A percentile compares a stretch with the other conserved stretches of the same genome.
These are phyloP conservation scores for Candida cerambycidarum DNA, from an alignment of 805 yeast genomes.

Conservation along the genomic window DNA sequence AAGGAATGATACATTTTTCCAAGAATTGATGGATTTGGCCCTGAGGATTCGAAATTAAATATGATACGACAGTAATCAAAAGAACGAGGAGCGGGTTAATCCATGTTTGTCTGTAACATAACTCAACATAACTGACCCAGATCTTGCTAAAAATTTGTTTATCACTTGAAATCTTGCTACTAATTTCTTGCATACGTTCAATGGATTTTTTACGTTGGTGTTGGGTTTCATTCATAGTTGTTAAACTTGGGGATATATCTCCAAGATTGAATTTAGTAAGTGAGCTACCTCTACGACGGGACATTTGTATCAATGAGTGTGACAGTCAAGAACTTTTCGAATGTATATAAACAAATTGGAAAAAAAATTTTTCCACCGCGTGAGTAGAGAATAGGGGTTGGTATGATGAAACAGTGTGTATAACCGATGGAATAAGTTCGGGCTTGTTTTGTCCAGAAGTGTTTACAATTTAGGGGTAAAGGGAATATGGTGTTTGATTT, in stretches of 20 bases:
- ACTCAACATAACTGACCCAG: slow-evolving; percentile 57
- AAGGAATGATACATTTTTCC: slow-evolving; percentile 60
- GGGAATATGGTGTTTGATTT: not conserved
- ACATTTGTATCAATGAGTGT: not conserved
- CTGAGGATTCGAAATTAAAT: slow-evolving; percentile 55
- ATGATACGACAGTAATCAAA: slow-evolving; percentile 40
- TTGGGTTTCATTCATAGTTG: slow-evolving; percentile 59
- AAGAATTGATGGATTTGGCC: slow-evolving; percentile 57
- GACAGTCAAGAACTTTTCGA: not conserved
- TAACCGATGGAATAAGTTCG: not conserved
- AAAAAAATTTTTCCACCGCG: slow-evolving; percentile 7
- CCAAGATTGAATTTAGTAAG: slow-evolving; percentile 77
- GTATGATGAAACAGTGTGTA: not conserved
- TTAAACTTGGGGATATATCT: slow-evolving; percentile 65
- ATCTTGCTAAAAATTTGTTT: slow-evolving; percentile 56
- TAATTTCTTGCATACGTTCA: slow-evolving; percentile 32
- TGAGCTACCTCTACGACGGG: slow-evolving; percentile 58
- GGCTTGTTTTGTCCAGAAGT: too few relatives aligned
- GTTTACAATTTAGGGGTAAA: too few relatives aligned
- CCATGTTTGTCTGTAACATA: slow-evolving; percentile 69
- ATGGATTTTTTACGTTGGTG: slow-evolving; percentile 35
- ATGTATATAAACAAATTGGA: slow-evolving; percentile 1
- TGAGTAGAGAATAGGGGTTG: slow-evolving; percentile 5
- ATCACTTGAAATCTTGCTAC: slow-evolving; percentile 36
- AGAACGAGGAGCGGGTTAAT: slow-evolving; percentile 58